Base-by-base conservation (phyloP, 306 rosid species). In the Cicer pinnatifidum region DNA sequence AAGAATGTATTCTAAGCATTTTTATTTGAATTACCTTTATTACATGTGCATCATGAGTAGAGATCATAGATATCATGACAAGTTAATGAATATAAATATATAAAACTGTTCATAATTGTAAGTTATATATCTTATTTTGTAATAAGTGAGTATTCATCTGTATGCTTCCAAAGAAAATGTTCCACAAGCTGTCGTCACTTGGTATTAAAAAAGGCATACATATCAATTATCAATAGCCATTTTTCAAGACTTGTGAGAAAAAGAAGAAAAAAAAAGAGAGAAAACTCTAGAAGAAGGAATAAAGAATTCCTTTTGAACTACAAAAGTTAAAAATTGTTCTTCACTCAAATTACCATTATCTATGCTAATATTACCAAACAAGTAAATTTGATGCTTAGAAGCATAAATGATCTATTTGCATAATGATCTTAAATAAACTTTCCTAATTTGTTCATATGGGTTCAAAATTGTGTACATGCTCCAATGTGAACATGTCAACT, bases 381-480 rank as follows among this genome's bases (percentile, higher is more conserved):
- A 45, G 44, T 46, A 58, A 45, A 45, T 47, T 35, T 8, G 28
- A 59, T 58, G 46, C 28, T 65, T 13, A 56, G 66, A 73, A 59
- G 33, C 44, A 59, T 59, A 48, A 17, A 41, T 15, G 5, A 15
- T 41, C 9, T 63, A 62, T 7, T 8, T 1, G 19, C 23, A 40
- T 13, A 33, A 45, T 33, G 20, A 33, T 61, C 69, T 73, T 43
- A 41, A 66, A 66, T 46, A 66, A 5, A 33, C 47, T 15, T 10
- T 15, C n/a, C 67, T 23, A 54, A 11, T 66, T 15, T 28, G 41
- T 58, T 44, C 39, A 73, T 13, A 43, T 57, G 4, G 12, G 72
- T 40, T 41, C 69, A 67, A 76, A 76, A 67, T 57, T 77, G 69
- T 48, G 40, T 77, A 57, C 61, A 76, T 13, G 11, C 68, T 67